Base-by-base conservation (phyloP, 164 flowering plant species). In the Sextonia rubra region DNA sequence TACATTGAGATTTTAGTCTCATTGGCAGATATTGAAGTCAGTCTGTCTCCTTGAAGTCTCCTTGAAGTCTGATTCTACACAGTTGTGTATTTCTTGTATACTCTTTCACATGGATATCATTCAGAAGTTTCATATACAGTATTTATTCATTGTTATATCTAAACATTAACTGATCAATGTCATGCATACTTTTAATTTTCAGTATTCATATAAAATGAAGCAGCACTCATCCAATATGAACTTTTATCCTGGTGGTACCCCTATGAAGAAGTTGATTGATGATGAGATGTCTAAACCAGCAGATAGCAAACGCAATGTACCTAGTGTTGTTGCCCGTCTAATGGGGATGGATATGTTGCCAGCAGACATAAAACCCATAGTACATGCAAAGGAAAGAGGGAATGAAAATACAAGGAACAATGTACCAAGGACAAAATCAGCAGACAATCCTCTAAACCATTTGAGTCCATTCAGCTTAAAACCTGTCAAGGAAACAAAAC, bases 321-420 rank as follows among this genome's bases (percentile, higher is more conserved):
- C 96, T 24, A 88, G 88, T 68, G 84, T 95, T 73, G 93, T 95
- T 70, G 99, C 99, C 27, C 87, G 93, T 65, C 81, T 95, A 62
- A 95, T 95, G 99, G 99, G 99, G 58, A 81, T 95, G 83, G 97
- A 91, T 72, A 70, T 68, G 71, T 69, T 90, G 63, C 93, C 97
- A 60, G 55, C 78, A 18, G 90, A 90, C 61, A 69, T 81, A 47
- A 88, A 83, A 71, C 65, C 79, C 18, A 69, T 68, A 47, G 64
- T 63, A 49, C 81, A 77, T n/a, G 65, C 79, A 68, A 71, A 75
- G 73, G 85, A 81, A 52, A 81, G 80, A 71, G 85, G 74, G 69
- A 77, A 78, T 47, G 86, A 74, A 27, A 69, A 61, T 14, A 29
- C 62, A 23, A 72, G 61, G 65, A 63, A n/a, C 27, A 83, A 76